These are phyloP conservation scores for Alternaria metachromatica DNA, from an alignment of 2,329 filamentous ascomycete genomes.

Conservation along the genomic window DNA sequence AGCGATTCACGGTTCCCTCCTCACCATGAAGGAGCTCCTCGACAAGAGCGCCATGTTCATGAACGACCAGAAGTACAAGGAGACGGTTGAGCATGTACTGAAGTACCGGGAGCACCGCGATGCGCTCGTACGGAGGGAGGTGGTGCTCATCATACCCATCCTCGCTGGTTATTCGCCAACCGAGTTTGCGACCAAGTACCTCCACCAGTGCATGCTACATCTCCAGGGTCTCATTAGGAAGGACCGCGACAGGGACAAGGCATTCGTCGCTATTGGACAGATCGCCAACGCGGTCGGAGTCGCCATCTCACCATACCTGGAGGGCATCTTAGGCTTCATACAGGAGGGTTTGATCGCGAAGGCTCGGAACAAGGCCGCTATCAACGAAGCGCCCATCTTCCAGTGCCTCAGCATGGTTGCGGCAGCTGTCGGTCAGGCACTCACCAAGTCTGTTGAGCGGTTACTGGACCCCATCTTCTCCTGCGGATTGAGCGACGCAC, in stretches of 20 bases:
- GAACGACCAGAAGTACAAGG: slow-evolving; percentile 85
- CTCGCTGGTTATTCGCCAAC: slow-evolving; percentile 90
- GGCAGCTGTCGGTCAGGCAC: slow-evolving; percentile 90
- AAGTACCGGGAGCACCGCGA: slow-evolving; percentile 94
- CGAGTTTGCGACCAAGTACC: slow-evolving; percentile 84
- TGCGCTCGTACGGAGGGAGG: slow-evolving; percentile 82
- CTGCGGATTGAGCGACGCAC: slow-evolving; percentile 89
- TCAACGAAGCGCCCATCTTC: slow-evolving; percentile 80
- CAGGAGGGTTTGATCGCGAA: slow-evolving; percentile 86
- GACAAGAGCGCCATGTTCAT: slow-evolving; percentile 99
- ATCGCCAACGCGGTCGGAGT: slow-evolving; percentile 96
- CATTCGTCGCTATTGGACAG: slow-evolving; percentile 94
- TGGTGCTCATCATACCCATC: slow-evolving; percentile 89
- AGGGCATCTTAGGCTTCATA: slow-evolving; percentile 92
- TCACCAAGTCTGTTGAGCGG: slow-evolving; percentile 98
- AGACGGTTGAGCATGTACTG: slow-evolving; percentile 90
- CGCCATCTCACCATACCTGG: slow-evolving; percentile 91
- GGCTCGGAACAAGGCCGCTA: slow-evolving; percentile 65
- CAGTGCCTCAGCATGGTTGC: slow-evolving; percentile 97
- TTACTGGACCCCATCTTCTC: slow-evolving; percentile 95
- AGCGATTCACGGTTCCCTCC: slow-evolving; percentile 88
- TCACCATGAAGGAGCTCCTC: slow-evolving; percentile 90
- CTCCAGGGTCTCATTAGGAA: slow-evolving; percentile 92
- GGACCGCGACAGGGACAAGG: slow-evolving; percentile 87
- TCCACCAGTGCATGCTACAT: slow-evolving; percentile 97